phyloP scores from a whole-genome alignment of 1,284 basidiomycete species.

The Puccinia coronata region DNA sequence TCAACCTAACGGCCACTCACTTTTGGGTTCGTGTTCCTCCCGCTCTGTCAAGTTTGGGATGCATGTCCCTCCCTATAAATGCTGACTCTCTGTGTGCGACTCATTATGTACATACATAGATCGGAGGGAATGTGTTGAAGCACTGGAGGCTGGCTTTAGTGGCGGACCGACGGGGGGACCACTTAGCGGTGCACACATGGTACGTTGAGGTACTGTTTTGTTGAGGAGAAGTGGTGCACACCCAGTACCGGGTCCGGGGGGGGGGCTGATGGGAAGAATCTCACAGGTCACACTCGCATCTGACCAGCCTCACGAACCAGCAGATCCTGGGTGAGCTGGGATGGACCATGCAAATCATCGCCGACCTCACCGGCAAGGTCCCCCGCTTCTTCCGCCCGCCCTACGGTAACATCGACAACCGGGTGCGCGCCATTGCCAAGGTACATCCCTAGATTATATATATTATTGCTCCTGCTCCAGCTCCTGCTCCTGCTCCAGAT shows the following conservation, averaged over 20 bases:
- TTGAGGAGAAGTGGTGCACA: too few species aligned
- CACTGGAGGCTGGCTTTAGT: conserved; percentile 20
- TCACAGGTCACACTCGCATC: conserved; percentile 47
- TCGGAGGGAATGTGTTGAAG: conserved; percentile 44
- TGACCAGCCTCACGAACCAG: conserved; percentile 11
- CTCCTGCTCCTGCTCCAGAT: too few species aligned
- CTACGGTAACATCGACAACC: conserved; percentile 48
- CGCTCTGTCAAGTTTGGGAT: too few species aligned
- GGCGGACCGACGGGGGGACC: conserved; percentile 29
- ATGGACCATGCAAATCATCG: conserved; percentile 49
- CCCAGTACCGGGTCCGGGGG: too few species aligned
- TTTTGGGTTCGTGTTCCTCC: conserved; percentile 48
- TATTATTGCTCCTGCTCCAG: too few species aligned
- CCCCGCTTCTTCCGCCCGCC: conserved; percentile 42
- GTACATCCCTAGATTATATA: too few species aligned
- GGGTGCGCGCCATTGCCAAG: conserved; percentile 45
- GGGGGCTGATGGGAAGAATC: too few species aligned
- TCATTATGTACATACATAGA: not conserved
- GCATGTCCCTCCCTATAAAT: too few species aligned
- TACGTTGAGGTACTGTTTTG: too few species aligned
- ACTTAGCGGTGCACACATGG: conserved; percentile 49
- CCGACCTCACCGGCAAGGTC: conserved; percentile 44
- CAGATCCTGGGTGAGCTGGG: conserved; percentile 47
- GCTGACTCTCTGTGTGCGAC: too few species aligned
- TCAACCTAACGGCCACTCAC: conserved; percentile 33